Evolutionary conservation across 768 basidiomycete species (phyloP).

Genomic region (Mycena epipterygia): DNA sequence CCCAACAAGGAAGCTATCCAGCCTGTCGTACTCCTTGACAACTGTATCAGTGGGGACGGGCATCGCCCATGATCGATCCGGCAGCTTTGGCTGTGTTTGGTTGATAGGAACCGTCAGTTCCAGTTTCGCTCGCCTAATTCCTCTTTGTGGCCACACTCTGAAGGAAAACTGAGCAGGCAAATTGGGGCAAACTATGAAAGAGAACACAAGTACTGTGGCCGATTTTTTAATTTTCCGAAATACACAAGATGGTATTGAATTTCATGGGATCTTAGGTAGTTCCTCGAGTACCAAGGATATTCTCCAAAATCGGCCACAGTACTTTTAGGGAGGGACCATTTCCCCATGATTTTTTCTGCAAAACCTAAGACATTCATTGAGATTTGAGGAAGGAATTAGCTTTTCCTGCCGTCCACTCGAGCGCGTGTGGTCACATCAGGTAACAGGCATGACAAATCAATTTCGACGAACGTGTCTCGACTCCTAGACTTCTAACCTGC

Average conservation of each 20-base stretch:
- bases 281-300: background rate
- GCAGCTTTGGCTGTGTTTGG: background rate
- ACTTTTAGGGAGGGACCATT: too few relatives aligned
- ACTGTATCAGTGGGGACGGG: background rate
- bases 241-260: background rate
- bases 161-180: background rate
- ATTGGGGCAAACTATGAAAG: background rate
- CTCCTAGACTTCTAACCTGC: too few relatives aligned
- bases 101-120: background rate
- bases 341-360: too few relatives aligned
- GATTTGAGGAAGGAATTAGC: too few relatives aligned
- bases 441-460: too few relatives aligned
- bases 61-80: background rate
- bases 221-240: background rate
- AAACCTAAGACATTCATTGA: too few relatives aligned
- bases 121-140: background rate
- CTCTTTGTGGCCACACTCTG: background rate
- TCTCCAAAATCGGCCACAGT: background rate
- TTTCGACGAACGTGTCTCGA: too few relatives aligned
- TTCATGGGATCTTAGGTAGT: background rate
- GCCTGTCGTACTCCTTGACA: too few relatives aligned
- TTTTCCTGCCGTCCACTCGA: too few relatives aligned
- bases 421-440: too few relatives aligned
- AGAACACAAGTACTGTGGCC: background rate
- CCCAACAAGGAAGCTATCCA: too few relatives aligned